phyloP scores from a whole-genome alignment of 140 eudicot genomes.

The Senecio squalidus region DNA sequence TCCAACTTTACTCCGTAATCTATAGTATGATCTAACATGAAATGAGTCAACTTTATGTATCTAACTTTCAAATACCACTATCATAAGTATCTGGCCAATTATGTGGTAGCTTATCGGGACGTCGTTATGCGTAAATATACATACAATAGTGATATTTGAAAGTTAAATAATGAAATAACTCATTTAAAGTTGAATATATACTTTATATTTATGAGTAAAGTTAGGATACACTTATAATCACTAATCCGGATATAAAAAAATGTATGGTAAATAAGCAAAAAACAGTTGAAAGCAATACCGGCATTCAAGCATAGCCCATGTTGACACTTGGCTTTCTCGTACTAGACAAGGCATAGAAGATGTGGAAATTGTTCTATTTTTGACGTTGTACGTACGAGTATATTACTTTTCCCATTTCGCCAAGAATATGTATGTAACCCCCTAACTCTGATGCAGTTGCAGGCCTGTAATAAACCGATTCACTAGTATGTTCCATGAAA shows the following conservation, averaged over 20 bases:
- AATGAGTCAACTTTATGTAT: no score
- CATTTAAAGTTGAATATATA: no score
- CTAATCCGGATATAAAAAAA: not conserved
- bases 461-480: not conserved
- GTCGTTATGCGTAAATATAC: no score
- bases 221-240: no score
- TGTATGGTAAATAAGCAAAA: not conserved
- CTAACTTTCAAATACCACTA: no score
- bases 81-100: no score
- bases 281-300: not conserved
- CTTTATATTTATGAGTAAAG: no score
- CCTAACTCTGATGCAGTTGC: not conserved
- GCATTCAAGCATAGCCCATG: not conserved
- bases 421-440: not conserved
- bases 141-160: no score
- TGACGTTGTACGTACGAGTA: not conserved
- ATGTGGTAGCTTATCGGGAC: no score
- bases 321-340: not conserved
- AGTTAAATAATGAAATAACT: no score
- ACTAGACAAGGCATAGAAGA: not conserved
- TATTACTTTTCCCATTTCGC: not conserved
- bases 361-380: not conserved
- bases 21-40: no score
- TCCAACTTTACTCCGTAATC: no score
- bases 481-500: not conserved